These are phyloP conservation scores for Phytomonas sp. DNA, from an alignment of 208 protist species.

Conservation along the genomic window DNA sequence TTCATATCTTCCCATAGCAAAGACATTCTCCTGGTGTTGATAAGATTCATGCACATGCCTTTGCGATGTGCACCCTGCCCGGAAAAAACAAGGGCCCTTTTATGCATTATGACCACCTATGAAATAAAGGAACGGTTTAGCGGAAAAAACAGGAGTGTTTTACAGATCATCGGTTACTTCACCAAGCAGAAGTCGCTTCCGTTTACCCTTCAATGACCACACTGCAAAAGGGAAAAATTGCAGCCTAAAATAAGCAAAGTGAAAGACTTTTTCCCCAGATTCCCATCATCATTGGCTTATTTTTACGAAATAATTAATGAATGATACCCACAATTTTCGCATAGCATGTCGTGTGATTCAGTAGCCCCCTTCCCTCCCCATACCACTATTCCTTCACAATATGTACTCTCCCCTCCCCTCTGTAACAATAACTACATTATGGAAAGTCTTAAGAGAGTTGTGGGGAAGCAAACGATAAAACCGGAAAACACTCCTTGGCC, in stretches of 20 bases:
- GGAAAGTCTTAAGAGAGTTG: too few relatives aligned
- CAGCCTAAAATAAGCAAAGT: not conserved
- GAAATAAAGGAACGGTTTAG: not conserved
- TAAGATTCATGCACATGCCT: slow-evolving; percentile 65
- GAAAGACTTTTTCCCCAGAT: slow-evolving; percentile 1
- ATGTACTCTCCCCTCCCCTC: too few relatives aligned
- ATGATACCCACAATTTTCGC: not conserved
- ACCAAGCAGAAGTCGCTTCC: not conserved
- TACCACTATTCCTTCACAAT: too few relatives aligned
- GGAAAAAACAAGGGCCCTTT: slow-evolving; percentile 63
- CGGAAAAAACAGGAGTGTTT: not conserved
- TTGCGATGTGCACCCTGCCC: slow-evolving; percentile 74
- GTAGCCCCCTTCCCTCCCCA: not conserved
- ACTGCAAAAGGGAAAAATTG: not conserved
- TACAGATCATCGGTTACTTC: not conserved
- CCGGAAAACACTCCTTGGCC: too few relatives aligned
- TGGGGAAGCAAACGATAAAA: too few relatives aligned
- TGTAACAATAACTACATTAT: too few relatives aligned
- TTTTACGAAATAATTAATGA: slow-evolving; percentile 2
- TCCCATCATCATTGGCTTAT: slow-evolving; percentile 6
- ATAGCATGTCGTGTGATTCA: not conserved
- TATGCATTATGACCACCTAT: not conserved
- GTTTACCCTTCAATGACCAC: not conserved
- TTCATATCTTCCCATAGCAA: slow-evolving; percentile 66
- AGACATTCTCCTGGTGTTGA: slow-evolving; percentile 25